These are phyloP conservation scores for Talaromyces piceae DNA, from an alignment of 2,329 filamentous ascomycete species.

Conservation along the genomic window DNA sequence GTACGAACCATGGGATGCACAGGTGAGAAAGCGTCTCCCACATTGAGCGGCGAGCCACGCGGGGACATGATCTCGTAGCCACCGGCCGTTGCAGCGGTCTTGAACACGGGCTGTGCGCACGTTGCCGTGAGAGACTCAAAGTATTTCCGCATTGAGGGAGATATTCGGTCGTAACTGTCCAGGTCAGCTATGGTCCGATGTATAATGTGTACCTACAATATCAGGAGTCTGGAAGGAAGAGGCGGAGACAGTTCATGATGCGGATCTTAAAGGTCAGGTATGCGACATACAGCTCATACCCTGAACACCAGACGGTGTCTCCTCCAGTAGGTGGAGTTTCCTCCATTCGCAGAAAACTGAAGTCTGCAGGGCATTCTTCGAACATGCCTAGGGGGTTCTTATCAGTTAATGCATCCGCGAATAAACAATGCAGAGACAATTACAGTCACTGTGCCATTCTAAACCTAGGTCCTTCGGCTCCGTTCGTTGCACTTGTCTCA, in stretches of 20 bases:
- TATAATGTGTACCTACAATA: too few relatives aligned
- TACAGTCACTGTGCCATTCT: conserved; percentile 7
- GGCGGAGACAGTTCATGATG: not conserved
- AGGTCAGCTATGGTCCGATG: not conserved
- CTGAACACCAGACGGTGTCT: conserved; percentile 47
- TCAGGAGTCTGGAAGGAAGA: not conserved
- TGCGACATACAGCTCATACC: conserved; percentile 36
- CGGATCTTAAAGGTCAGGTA: not conserved
- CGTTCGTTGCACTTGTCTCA: not conserved
- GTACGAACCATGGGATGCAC: conserved; percentile 54
- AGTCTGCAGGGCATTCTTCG: conserved; percentile 6
- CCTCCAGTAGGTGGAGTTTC: conserved; percentile 2
- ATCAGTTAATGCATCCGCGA: not conserved
- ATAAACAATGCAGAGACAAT: not conserved
- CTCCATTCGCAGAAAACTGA: conserved; percentile 5
- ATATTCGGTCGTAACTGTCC: conserved; percentile 46
- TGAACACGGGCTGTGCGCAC: conserved; percentile 20
- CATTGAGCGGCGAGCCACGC: conserved; percentile 49
- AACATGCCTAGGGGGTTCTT: not conserved
- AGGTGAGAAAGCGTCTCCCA: conserved; percentile 44
- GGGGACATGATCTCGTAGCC: conserved; percentile 19
- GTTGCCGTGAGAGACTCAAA: conserved; percentile 46
- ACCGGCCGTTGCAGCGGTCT: not conserved
- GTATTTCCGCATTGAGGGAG: conserved; percentile 41
- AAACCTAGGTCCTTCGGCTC: conserved; percentile 1